Conservation (phyloP, 2,329 filamentous ascomycete genomes). For the Penicillium sp. region DNA sequence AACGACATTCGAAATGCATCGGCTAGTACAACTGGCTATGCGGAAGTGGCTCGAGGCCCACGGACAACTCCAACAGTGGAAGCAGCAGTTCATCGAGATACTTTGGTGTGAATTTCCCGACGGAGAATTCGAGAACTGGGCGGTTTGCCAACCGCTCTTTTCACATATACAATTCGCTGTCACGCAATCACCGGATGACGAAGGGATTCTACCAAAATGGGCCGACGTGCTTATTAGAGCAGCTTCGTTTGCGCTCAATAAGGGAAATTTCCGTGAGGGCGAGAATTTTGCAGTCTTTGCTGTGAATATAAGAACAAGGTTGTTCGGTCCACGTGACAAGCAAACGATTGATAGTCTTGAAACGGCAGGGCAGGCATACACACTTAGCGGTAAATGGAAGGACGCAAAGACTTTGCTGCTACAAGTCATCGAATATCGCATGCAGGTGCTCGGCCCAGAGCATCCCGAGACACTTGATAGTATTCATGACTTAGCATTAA, state of each 20-base stretch:
- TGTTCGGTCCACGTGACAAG: neutral
- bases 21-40: conserved; percentile 11
- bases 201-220: neutral
- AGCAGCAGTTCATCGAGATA: conserved; percentile 1
- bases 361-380: too few species aligned
- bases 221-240: neutral
- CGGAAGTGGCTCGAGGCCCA: conserved; percentile 6
- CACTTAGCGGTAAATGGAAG: too few species aligned
- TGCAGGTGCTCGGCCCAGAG: too few species aligned
- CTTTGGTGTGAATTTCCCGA: neutral
- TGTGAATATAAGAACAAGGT: neutral
- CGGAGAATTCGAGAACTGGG: conserved; percentile 3
- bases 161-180: conserved; percentile 1
- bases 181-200: neutral
- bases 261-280: neutral
- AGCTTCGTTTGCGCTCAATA: neutral
- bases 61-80: neutral
- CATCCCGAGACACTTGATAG: too few species aligned
- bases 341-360: too few species aligned
- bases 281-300: neutral
- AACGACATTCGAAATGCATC: conserved; percentile 8
- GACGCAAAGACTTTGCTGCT: too few species aligned
- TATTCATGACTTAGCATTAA: too few species aligned
- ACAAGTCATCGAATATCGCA: too few species aligned
- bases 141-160: conserved; percentile 2